A percentile compares a stretch with the other conserved stretches of the same genome.
phyloP scores from a whole-genome alignment of 2,329 filamentous ascomycete genomes.

The Aureobasidium melanogenum region DNA sequence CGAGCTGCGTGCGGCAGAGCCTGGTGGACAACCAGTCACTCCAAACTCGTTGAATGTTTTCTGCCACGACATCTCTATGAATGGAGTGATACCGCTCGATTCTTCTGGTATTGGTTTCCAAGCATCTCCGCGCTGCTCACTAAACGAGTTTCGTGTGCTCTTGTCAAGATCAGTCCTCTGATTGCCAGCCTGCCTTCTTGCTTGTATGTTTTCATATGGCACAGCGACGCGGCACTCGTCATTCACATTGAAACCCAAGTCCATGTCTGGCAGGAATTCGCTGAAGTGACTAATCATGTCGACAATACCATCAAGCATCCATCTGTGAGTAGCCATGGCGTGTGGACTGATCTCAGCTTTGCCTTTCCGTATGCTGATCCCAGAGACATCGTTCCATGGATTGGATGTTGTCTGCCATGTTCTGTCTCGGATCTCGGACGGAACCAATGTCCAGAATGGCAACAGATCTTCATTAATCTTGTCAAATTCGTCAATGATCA shows the following conservation, averaged over 20 bases:
- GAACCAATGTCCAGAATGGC: conserved; percentile 46
- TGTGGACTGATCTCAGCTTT: conserved; percentile 41
- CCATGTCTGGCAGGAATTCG: conserved; percentile 52
- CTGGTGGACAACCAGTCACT: conserved; percentile 50
- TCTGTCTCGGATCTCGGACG: conserved; percentile 41
- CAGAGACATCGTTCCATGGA: conserved; percentile 47
- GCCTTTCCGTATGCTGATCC: conserved; percentile 47
- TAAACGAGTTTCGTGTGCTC: conserved; percentile 22
- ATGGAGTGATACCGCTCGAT: conserved; percentile 12
- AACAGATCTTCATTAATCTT: conserved; percentile 49
- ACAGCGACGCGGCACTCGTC: conserved; percentile 51
- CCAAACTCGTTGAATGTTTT: conserved; percentile 34
- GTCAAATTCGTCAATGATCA: conserved; percentile 52
- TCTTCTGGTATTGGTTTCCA: conserved; percentile 30
- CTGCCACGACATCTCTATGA: conserved; percentile 28
- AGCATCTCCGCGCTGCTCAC: conserved; percentile 27
- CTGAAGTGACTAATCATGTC: conserved; percentile 47
- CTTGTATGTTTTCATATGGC: conserved; percentile 37
- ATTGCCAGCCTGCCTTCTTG: conserved; percentile 27
- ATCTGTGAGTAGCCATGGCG: conserved; percentile 46
- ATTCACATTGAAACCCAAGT: conserved; percentile 54
- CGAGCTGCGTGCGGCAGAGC: conserved; percentile 50
- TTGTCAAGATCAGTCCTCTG: conserved; percentile 17
- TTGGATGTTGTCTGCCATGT: conserved; percentile 46
- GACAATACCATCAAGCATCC: conserved; percentile 49